phyloP scores from a whole-genome alignment of 2,329 filamentous ascomycete species.

The Paecilomyces formosus region DNA sequence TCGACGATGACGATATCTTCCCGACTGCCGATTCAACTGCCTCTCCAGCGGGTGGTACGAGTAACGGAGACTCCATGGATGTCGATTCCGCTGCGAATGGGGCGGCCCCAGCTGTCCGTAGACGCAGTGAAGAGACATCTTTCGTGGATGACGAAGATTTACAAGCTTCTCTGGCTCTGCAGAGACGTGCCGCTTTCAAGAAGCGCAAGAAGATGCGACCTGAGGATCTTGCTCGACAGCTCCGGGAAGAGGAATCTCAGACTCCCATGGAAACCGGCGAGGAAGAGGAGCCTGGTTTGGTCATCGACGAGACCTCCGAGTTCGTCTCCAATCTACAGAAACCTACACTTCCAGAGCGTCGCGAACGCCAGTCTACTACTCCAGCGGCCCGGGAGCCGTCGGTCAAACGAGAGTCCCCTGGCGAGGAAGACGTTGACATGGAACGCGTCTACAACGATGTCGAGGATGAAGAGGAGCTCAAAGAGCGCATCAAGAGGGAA shows the following conservation, averaged over 20 bases:
- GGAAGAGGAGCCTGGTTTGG: conserved; percentile 57
- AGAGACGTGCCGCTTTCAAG: conserved; percentile 76
- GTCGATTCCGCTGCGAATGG: conserved; percentile 53
- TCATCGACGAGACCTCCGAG: conserved; percentile 94
- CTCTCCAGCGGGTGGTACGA: conserved; percentile 11
- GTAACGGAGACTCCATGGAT: conserved; percentile 59
- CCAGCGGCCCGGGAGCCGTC: conserved; percentile 26
- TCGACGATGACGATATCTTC: conserved; percentile 54
- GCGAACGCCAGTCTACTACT: conserved; percentile 26
- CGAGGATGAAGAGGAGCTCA: conserved; percentile 41
- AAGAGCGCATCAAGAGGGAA: conserved; percentile 45
- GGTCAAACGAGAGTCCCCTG: conserved; percentile 11
- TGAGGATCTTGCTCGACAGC: conserved; percentile 76
- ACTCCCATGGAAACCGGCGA: conserved; percentile 54
- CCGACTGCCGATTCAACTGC: conserved; percentile 26
- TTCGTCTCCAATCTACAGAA: conserved; percentile 83
- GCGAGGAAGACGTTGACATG: conserved; percentile 14
- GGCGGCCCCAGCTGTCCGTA: conserved; percentile 42
- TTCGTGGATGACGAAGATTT: conserved; percentile 91
- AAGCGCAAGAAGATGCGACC: conserved; percentile 82
- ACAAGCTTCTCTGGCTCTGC: conserved; percentile 75
- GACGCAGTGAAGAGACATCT: conserved; percentile 57
- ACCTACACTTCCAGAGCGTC: conserved; percentile 51
- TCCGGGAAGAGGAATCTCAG: conserved; percentile 55
- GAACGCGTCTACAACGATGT: conserved; percentile 3